Conservation (phyloP, 345 rosid genomes). For the Eucalyptus curtisii region DNA sequence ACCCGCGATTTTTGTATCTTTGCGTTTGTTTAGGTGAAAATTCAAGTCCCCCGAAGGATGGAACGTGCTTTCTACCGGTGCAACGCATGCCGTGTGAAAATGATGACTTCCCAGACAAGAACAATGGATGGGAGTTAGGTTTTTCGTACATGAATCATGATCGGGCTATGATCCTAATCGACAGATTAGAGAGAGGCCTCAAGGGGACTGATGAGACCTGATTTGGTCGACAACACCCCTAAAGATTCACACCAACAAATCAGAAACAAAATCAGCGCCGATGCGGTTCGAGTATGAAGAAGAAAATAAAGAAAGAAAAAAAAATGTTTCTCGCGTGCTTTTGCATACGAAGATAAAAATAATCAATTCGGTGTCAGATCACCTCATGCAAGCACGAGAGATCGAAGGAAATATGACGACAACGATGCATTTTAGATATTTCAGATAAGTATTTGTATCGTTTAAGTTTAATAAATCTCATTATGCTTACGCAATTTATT, state of each 20-base stretch:
- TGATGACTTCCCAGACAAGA: background rate
- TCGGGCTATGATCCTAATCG: background rate
- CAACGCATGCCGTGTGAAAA: background rate
- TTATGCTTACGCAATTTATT: background rate
- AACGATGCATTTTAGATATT: background rate
- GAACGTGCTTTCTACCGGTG: background rate
- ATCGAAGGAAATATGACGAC: background rate
- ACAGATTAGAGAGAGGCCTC: background rate
- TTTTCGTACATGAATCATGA: background rate
- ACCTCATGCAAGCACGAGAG: background rate
- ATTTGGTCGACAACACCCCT: background rate
- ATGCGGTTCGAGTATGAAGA: background rate
- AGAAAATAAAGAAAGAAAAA: background rate
- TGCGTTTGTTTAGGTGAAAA: background rate
- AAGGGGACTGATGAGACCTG: background rate
- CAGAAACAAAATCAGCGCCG: background rate
- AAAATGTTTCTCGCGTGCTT: background rate
- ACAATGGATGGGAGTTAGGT: background rate
- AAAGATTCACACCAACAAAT: background rate
- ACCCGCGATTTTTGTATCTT: background rate
- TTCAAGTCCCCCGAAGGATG: background rate
- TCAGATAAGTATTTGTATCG: rapidly evolving
- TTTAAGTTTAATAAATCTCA: background rate
- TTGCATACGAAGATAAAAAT: background rate
- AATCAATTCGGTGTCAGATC: background rate